phyloP scores from a whole-genome alignment of 2,329 filamentous ascomycete species.

The Drechslerella stenobrocha region DNA sequence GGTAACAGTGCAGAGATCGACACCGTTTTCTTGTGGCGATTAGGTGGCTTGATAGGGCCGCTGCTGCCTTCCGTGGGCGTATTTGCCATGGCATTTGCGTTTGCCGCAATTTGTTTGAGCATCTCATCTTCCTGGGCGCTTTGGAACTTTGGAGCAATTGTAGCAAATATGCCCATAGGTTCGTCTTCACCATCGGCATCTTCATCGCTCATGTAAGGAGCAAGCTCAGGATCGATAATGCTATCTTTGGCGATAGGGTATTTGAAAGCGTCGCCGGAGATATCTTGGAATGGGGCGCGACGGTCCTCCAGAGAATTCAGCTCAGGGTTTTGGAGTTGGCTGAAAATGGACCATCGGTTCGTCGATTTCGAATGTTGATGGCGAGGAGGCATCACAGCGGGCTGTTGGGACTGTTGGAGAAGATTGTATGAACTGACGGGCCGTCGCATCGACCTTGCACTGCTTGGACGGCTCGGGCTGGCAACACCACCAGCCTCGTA shows the following conservation, averaged over 20 bases:
- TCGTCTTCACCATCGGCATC: slow-evolving; percentile 85
- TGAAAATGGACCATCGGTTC: slow-evolving; percentile 70
- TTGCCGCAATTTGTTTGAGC: slow-evolving; percentile 34
- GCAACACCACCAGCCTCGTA: slow-evolving; percentile 28
- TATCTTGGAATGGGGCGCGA: slow-evolving; percentile 81
- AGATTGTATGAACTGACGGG: slow-evolving; percentile 54
- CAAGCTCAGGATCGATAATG: slow-evolving; percentile 95
- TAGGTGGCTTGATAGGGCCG: slow-evolving; percentile 25
- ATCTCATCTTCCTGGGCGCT: slow-evolving; percentile 42
- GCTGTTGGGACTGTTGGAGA: slow-evolving; percentile 36
- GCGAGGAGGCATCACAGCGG: slow-evolving; percentile 56
- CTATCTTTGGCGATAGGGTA: slow-evolving; percentile 97
- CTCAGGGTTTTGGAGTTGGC: slow-evolving; percentile 75
- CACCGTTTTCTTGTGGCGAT: slow-evolving; percentile 42
- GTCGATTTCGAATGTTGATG: slow-evolving; percentile 72
- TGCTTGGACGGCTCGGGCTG: slow-evolving; percentile 53
- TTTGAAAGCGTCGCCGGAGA: slow-evolving; percentile 69
- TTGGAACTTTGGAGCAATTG: slow-evolving; percentile 60
- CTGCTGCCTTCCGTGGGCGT: slow-evolving; percentile 4
- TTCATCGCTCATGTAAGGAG: slow-evolving; percentile 91
- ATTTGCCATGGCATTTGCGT: slow-evolving; percentile 28
- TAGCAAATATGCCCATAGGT: slow-evolving; percentile 81
- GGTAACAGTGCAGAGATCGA: slow-evolving; percentile 36
- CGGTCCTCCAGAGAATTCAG: slow-evolving; percentile 68
- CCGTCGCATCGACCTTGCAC: slow-evolving; percentile 54